Percentiles rank a stretch among this genome's conserved stretches.
These are phyloP conservation scores for Triticum turgidum DNA, from an alignment of 176 grass and related monocot genomes.

Conservation along the genomic window DNA sequence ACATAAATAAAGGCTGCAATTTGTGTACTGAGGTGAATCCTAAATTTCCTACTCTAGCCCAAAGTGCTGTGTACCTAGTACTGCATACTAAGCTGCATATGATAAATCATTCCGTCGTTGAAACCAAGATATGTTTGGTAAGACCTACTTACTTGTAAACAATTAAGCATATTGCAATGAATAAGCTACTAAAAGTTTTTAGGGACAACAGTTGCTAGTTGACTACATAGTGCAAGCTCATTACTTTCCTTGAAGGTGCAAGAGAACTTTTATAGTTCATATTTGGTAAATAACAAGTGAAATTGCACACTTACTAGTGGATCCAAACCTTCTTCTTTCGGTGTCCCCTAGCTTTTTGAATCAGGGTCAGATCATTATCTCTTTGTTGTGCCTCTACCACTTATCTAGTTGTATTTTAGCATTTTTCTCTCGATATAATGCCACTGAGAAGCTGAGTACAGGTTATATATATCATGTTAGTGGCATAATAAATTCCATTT, in stretches of 20 bases:
- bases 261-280: not conserved
- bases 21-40: slow-evolving; percentile 7
- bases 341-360: no score
- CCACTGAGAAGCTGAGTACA: not conserved
- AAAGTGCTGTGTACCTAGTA: not conserved
- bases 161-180: slow-evolving; percentile 8
- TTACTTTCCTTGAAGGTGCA: not conserved
- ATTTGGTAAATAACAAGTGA: not conserved
- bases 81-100: not conserved
- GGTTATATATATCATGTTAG: not conserved
- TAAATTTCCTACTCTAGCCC: not conserved
- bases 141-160: not conserved
- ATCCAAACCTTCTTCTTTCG: no score
- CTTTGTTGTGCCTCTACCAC: no score
- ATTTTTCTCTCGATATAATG: not conserved
- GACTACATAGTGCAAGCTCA: not conserved
- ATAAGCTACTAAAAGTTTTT: not conserved
- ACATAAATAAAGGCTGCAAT: not conserved
- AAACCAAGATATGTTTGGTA: not conserved
- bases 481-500: not conserved
- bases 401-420: not conserved
- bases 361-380: no score
- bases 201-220: not conserved
- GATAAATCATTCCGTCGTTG: not conserved
- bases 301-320: not conserved